Conservation (phyloP, 306 rosid species). For the Herpetospermum pedunculosum region DNA sequence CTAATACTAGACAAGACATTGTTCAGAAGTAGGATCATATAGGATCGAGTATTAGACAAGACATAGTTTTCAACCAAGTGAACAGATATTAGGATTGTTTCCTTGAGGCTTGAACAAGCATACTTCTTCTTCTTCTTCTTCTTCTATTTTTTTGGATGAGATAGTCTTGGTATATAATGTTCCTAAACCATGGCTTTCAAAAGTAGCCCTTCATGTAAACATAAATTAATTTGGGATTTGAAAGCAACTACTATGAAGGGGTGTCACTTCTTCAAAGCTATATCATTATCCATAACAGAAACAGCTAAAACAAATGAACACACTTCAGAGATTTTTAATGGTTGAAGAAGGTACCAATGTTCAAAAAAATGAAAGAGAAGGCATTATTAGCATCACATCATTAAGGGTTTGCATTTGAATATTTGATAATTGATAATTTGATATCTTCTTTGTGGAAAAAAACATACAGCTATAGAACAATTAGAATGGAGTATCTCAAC, state of each 20-base stretch:
- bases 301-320: neutral
- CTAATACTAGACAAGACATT: neutral
- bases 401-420: neutral
- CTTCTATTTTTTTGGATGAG: neutral
- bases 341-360: neutral
- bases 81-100: neutral
- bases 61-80: neutral
- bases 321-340: neutral
- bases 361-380: neutral
- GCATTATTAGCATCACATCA: neutral
- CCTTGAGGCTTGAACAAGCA: neutral
- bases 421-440: neutral
- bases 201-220: neutral
- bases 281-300: neutral
- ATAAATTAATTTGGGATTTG: neutral
- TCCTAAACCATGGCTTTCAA: neutral
- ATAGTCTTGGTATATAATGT: neutral
- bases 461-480: neutral
- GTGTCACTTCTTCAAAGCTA: neutral
- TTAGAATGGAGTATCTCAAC: neutral
- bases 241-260: neutral
- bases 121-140: neutral
- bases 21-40: neutral
- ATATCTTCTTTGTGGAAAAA: neutral
- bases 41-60: neutral